Evolutionary conservation across 1,284 basidiomycete genomes (phyloP), one percentile per base, ranked within the genome.

Genomic region (Microbotryomycetes sp.): DNA sequence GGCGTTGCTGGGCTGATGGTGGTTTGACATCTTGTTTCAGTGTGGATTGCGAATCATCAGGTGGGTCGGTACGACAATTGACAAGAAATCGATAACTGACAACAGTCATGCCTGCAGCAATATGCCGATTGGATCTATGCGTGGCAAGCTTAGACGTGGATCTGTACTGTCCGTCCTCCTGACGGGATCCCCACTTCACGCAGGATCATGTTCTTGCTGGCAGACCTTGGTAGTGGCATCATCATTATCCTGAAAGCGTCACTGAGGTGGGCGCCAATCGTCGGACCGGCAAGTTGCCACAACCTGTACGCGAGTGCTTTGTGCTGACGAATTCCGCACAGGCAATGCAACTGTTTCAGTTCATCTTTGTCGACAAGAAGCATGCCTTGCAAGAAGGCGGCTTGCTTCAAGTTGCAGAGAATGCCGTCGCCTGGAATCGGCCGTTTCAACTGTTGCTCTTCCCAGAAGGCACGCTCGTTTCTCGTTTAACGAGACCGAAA

Each of bases 271-370:
- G 75, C 93, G 3, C 92, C 93, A 9, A 74, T 96, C 52, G 74
- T 92, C 27, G 92, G 92, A 29, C 91, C 89, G 84, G 91, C 91
- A 75, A 72, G 84, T 73, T 41, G 16, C 47, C 24, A 9, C 24
- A 23, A n/a, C 9, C n/a, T n/a, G n/a, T n/a, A n/a, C n/a, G n/a
- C n/a, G n/a, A n/a, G n/a, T n/a, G 23, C 35, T 41, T 41, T 18
- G 9, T 18, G 35, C 9, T 18, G 35, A 41, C 35, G 18, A 18
- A 18, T 18, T 41, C 11, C 18, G 9, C 35, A 41, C 61, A 88
- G 86, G 87, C 83, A 57, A 91, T 91, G 92, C 90, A 88, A 81
- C 85, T 92, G 77, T 96, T 85, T 77, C 81, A 84, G 58, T 97
- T 97, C 77, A 90, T 96, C 69, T 90, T 90, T 76, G 81, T 93